Base-by-base conservation (phyloP, 176 grass and related monocot species). In the Guadua angustifolia region DNA sequence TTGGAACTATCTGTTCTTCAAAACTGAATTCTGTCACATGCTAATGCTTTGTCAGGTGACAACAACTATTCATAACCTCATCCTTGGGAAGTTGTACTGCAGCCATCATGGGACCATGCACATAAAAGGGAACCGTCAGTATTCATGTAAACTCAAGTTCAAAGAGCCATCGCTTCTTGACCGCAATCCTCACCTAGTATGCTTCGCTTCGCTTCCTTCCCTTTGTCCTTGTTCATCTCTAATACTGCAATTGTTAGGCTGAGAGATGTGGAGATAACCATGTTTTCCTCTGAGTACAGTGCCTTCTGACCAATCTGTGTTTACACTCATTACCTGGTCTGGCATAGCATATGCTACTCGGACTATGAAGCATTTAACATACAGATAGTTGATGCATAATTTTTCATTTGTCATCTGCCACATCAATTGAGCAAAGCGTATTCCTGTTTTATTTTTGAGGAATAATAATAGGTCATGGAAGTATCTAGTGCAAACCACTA, bases 161-260 rank as follows among this genome's bases (percentile, higher is more conserved):
- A 98, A 95, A 95, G 96, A 98, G 47, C 91, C 94, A 69, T 95
- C 91, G 24, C 74, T 98, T 82, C 89, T 98, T 83, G 96, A 98
- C 69, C 89, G 93, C 36, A 94, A 92, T 89, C 89, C 96, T 84
- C 93, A 83, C 24, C 77, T 95, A 77, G 96, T 98, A 95, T 88
- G 88, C 87, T 79, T 71, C 2, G 1, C 19, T 71, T 52, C 3
- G 17, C 38, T 24, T 63, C 75, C 36, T 76, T 83, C 59, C 71
- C 26, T 81, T 65, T 61, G 24, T 75, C 29, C 10, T 24, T 24
- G 71, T 75, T 71, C 46, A 72, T 40, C 45, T 88, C 9, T 56
- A 73, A 5, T 47, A 40, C 46, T 6, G 38, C 49, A 73, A 73
- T 15, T 52, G 47, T 50, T 77, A 82, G 33, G 18, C 14, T 53